Evolutionary conservation across 352 stramenopile genomes (phyloP), one percentile per base, ranked within the genome.

Genomic region (Pythium phragmitis): DNA sequence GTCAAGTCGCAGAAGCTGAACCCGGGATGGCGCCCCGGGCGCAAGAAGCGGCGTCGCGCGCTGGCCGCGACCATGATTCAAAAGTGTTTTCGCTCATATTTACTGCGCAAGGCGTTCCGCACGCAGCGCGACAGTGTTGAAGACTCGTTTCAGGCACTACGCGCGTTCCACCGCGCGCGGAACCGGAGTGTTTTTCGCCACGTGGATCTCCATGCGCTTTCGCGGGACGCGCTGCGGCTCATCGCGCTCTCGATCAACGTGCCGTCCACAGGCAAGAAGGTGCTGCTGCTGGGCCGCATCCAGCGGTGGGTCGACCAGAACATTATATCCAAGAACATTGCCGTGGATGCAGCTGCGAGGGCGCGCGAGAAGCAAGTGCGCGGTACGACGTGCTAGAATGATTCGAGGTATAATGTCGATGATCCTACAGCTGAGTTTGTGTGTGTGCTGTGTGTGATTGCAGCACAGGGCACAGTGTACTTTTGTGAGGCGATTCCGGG

Each of bases 271-370:
- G 80, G 85, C 54, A 93, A 93, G 67, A 93, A 92, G 49, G 78
- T 87, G 63, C 61, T 89, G 47, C 57, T 93, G 2, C 85, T 93
- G 21, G 79, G 77, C 39, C 76, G 82, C 11, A 79, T 93, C 56
- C 82, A 93, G 67, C 77, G 77, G 19, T 93, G 85, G 85, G 67
- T 91, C 12, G 81, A 93, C 50, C 72, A 89, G 50, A 80, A 89
- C 43, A 67, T 89, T 13, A 65, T 81, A 6, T 70, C 66, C 34
- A 82, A 79, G 46, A 79, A 91, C 61, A 39, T 89, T n/a, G 80
- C 85, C 0, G 68, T 77, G 1, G 70, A 88, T 17, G 82, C 81
- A 14, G 82, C 81, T 11, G 77, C 82, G 2, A 70, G 61, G 37
- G 81, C 82, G 3, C 75, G 79, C 0, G 78, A 90, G 47, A 81